phyloP scores from a whole-genome alignment of 331 rosid genomes.

The Quercus tomentella region DNA sequence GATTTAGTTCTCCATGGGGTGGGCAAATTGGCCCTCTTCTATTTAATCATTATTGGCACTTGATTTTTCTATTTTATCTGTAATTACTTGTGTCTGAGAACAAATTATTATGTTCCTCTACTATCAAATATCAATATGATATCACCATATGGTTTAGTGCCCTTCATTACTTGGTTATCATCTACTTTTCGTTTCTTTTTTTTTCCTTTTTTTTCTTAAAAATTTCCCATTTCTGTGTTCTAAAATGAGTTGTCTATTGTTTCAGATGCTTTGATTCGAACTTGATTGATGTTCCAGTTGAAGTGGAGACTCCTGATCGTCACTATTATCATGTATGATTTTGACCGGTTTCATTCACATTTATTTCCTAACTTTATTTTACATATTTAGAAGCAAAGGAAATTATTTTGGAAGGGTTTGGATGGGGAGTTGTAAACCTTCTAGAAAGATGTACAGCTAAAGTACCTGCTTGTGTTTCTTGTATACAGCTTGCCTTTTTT shows the following conservation, averaged over 20 bases:
- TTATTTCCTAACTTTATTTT: background rate
- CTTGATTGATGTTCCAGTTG: constrained; percentile 80
- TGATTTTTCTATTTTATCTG: background rate
- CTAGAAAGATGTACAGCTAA: background rate
- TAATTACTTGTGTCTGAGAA: background rate
- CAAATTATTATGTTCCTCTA: background rate
- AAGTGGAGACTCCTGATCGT: constrained; percentile 94
- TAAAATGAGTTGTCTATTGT: background rate
- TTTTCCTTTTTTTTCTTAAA: too few species aligned
- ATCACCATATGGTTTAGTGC: background rate
- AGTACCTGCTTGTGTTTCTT: constrained; percentile 16
- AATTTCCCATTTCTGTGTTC: background rate
- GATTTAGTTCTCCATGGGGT: background rate
- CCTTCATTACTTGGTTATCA: background rate
- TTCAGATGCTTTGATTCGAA: constrained; percentile 71
- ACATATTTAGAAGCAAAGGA: background rate
- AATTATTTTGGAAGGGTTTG: background rate
- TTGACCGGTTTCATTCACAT: background rate
- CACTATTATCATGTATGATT: constrained; percentile 82
- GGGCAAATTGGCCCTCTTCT: background rate
- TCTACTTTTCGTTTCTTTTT: background rate
- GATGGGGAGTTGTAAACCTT: background rate
- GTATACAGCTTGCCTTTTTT: constrained; percentile 80
- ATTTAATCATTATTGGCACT: background rate
- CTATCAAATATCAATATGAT: background rate